Base-by-base conservation (phyloP, 2,329 filamentous ascomycete genomes). In the Pseudocercospora ulei region DNA sequence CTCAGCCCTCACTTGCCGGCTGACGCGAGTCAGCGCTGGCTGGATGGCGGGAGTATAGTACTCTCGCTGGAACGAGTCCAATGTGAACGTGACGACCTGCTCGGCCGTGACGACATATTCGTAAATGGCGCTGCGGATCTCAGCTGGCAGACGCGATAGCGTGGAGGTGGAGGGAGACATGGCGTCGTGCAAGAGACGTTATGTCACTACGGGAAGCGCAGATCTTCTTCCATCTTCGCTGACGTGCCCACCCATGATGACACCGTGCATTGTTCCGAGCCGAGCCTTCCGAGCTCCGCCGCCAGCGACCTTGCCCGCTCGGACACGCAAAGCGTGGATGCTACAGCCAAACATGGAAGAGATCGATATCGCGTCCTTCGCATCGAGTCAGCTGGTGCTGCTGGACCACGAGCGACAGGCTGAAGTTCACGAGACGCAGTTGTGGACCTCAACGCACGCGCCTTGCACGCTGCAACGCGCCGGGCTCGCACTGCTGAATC, bases 401-500 rank as follows among this genome's bases (percentile, higher is more conserved):
- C 73, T 92, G 24, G 70, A 76, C 29, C 67, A 66, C 35, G 84
- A 92, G 62, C 76, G 85, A 18, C 69, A 76, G 52, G 75, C 77
- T 53, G 83, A 90, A 61, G 68, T 84, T 33, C 66, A 72, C 30
- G 79, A 85, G 61, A 84, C 79, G 13, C 71, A 76, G 49, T 63
- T 69, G 25, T 73, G 86, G 41, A 72, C 86, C 42, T 70, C 75
- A 28, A 72, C 72, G 29, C 75, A 81, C 59, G 76, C 78, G 31
- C 83, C 84, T 3, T 65, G 72, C 0, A 69, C 74, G 1, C 75
- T 92, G 7, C 75, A 83, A 56, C 76, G 80, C 42, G 81, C 81
- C 4, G 84, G 84, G n/a, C 70, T 85, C 25, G 84, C 84, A 19
- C 69, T 90, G 52, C 75, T 77, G 9, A 88, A 87, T 61, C 74